Percentiles rank a stretch among this genome's conserved stretches.
Conservation (phyloP, 371 early-diverging fungal genomes). For the Mortierella sp. region DNA sequence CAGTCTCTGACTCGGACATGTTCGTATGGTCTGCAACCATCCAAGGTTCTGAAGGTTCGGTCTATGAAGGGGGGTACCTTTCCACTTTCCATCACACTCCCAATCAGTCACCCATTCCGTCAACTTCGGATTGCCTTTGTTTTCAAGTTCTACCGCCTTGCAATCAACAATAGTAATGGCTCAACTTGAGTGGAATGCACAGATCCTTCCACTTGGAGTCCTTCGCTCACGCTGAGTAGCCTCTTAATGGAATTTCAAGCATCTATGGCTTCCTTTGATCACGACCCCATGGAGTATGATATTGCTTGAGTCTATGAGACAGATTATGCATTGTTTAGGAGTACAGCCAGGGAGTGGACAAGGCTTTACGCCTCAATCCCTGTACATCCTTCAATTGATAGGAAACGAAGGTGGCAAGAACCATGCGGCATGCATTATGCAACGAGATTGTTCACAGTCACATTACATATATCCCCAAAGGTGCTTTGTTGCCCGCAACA, state of each 20-base stretch:
- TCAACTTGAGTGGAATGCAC: neutral
- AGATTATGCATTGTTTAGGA: neutral
- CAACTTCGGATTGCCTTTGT: neutral
- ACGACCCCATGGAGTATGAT: neutral
- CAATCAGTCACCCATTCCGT: neutral
- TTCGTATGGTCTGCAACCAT: constrained; percentile 4
- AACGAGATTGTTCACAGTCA: neutral
- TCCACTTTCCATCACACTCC: constrained; percentile 3
- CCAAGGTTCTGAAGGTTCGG: constrained; percentile 7
- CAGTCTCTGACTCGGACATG: constrained; percentile 3
- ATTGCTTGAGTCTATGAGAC: neutral
- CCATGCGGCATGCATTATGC: too few species aligned
- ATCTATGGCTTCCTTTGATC: neutral
- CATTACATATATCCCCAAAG: neutral
- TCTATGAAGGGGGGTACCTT: constrained; percentile 11
- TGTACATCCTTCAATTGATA: too few species aligned
- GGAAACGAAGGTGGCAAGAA: too few species aligned
- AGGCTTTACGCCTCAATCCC: neutral
- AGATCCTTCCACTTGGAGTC: neutral
- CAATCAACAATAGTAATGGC: constrained; percentile 5
- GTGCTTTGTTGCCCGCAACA: neutral
- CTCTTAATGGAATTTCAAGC: neutral
- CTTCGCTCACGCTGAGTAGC: neutral
- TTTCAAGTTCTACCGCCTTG: neutral
- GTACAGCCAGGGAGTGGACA: constrained; percentile 4